These are phyloP conservation scores for Thalassiosira exigua DNA, from an alignment of 352 stramenopile genomes.

Conservation along the genomic window DNA sequence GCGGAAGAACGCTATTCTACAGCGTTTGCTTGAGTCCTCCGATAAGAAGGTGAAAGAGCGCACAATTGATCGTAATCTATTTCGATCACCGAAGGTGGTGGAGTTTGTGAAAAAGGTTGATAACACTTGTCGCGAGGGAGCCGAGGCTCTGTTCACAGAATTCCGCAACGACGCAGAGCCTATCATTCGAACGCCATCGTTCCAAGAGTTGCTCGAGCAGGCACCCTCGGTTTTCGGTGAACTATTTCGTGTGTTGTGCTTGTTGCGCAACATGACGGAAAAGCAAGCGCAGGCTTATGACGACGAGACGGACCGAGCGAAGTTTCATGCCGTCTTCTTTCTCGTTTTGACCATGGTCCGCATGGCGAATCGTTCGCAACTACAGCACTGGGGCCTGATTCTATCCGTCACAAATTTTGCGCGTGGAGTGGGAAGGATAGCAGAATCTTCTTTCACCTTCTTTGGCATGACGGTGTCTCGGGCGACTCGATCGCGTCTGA, in stretches of 20 bases:
- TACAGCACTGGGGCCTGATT: slow-evolving; percentile 20
- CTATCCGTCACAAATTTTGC: slow-evolving; percentile 11
- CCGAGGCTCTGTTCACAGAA: slow-evolving; percentile 10
- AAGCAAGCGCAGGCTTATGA: too few species aligned
- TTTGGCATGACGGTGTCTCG: slow-evolving; percentile 1
- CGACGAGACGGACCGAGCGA: too few species aligned
- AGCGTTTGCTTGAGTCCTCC: not conserved
- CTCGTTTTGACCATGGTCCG: slow-evolving; percentile 2
- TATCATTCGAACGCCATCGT: not conserved
- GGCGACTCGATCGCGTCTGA: not conserved
- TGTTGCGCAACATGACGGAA: not conserved
- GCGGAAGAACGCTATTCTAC: not conserved
- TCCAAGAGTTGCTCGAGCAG: slow-evolving; percentile 1
- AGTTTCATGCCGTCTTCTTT: slow-evolving; percentile 5
- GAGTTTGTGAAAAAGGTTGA: not conserved
- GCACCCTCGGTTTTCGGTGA: slow-evolving; percentile 6
- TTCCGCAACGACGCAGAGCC: slow-evolving; percentile 3
- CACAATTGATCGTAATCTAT: not conserved
- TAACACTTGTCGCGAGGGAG: not conserved
- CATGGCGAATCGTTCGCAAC: not conserved
- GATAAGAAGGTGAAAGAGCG: not conserved
- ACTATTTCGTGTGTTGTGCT: not conserved
- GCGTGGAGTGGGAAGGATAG: slow-evolving; percentile 11
- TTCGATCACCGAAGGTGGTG: not conserved
- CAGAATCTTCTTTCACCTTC: slow-evolving; percentile 1